phyloP scores from a whole-genome alignment of 169 alveolate genomes.

The Cystoisospora suis region DNA sequence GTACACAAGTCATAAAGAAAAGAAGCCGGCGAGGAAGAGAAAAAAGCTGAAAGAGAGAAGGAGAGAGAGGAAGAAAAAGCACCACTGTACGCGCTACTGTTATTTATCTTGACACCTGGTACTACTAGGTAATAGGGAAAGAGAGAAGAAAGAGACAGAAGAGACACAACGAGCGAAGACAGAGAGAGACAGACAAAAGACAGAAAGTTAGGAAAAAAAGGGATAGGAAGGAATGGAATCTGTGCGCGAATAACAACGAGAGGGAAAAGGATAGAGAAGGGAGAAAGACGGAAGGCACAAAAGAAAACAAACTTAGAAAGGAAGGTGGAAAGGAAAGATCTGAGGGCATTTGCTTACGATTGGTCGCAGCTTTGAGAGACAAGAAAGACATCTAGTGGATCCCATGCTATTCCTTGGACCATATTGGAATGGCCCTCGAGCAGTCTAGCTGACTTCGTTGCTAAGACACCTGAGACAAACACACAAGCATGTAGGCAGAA shows the following conservation, averaged over 20 bases:
- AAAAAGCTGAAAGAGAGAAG: background rate
- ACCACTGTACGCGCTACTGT: background rate
- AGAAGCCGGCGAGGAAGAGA: background rate
- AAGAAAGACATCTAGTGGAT: conserved; percentile 76
- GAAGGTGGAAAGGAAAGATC: background rate
- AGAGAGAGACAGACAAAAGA: background rate
- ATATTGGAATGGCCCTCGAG: conserved; percentile 84
- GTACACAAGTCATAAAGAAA: too few relatives aligned
- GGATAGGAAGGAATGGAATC: background rate
- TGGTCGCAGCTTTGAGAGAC: conserved; percentile 89
- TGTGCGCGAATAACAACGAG: background rate
- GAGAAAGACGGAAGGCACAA: background rate
- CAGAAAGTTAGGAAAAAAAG: background rate
- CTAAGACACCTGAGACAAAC: conserved; percentile 40
- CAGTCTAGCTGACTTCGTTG: conserved; percentile 26
- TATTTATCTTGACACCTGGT: too few relatives aligned
- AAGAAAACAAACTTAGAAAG: background rate
- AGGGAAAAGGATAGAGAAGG: background rate
- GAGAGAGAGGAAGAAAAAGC: background rate
- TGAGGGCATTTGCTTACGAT: conserved; percentile 39
- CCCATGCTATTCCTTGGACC: conserved; percentile 83
- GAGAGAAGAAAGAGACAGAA: background rate
- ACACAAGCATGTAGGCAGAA: background rate
- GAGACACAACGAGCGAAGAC: background rate
- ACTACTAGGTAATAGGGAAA: background rate